Conservation (phyloP, 2,329 filamentous ascomycete genomes). For the Fusarium dimerum region DNA sequence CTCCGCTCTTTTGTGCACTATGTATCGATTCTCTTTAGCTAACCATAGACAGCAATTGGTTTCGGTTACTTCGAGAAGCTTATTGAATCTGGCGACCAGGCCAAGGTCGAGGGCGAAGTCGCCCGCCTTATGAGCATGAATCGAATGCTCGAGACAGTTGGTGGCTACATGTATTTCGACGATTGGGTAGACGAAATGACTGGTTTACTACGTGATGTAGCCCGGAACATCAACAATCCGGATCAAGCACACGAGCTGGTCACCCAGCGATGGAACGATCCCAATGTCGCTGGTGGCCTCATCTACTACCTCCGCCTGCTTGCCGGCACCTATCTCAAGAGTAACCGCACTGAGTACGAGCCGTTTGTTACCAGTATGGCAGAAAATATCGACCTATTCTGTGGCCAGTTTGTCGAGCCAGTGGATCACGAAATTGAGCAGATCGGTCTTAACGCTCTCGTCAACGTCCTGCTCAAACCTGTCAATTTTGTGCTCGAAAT, state of each 20-base stretch:
- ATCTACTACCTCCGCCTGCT: conserved; percentile 85
- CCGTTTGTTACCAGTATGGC: conserved; percentile 67
- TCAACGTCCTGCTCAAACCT: conserved; percentile 77
- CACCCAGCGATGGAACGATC: conserved; percentile 72
- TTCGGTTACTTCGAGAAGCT: conserved; percentile 93
- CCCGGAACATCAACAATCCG: conserved; percentile 59
- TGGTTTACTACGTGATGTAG: conserved; percentile 65
- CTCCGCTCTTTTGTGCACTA: conserved; percentile 8
- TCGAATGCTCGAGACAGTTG: conserved; percentile 68
- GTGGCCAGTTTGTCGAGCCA: conserved; percentile 69
- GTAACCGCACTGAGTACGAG: conserved; percentile 67
- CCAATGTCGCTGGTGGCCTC: conserved; percentile 67
- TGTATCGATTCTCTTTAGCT: conserved; percentile 6
- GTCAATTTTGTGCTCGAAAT: conserved; percentile 82
- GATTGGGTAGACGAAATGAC: conserved; percentile 81
- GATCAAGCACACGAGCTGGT: conserved; percentile 56
- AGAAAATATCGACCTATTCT: conserved; percentile 67
- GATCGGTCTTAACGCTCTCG: conserved; percentile 76
- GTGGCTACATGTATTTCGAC: conserved; percentile 71
- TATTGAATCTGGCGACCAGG: conserved; percentile 64
- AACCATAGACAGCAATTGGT: conserved; percentile 67
- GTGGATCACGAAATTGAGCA: conserved; percentile 86
- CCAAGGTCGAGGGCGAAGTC: conserved; percentile 69
- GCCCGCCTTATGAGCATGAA: conserved; percentile 71
- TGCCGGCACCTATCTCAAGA: conserved; percentile 82